Evolutionary conservation across 495 filamentous ascomycete genomes (phyloP), one percentile per base, ranked within the genome.

Genomic region (Terfezia boudieri): DNA sequence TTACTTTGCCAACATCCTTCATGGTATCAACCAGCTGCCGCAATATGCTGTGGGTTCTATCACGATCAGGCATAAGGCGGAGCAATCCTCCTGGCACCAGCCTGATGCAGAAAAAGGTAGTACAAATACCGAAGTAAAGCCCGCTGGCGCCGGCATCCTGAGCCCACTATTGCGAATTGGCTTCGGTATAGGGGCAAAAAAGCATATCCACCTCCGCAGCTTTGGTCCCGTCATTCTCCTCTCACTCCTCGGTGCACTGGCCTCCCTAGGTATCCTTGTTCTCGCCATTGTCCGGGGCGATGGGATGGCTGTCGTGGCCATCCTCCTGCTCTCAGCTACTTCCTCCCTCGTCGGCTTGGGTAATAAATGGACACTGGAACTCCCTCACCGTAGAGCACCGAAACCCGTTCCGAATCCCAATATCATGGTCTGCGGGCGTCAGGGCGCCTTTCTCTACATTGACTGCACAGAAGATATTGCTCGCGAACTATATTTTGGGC

Each of bases 401-500:
- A 68, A 70, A 57, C 61, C 67, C 22, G 79, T 82, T 0, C 74
- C 76, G 0, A 58, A 36, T 8, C 79, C 78, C 7, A 76, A 81
- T 58, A 69, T 84, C 4, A 71, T 81, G 1, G 77, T 82, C 38
- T 68, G 70, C 22, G 54, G 54, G 41, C 53, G 76, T 8, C 67
- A 75, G 55, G 79, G 79, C 4, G 76, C 74, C 1, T 80, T 84
- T 56, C 56, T 82, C 2, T 59, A 80, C 17, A 67, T 84, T 26
- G 67, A 71, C 43, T 82, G 80, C 60, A 68, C 69, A 11, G 80
- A 84, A 65, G 72, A 78, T 9, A 71, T 82, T 8, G 74, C 78
- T 9, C 70, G 79, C 20, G 76, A 81, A 64, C 70, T 84, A 2
- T 83, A 83, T 61, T 70, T 66, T 10, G 76, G 76, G 36, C 76